Evolutionary conservation across 1,139 yeast species (phyloP).

Genomic region (Candida glucosophila): DNA sequence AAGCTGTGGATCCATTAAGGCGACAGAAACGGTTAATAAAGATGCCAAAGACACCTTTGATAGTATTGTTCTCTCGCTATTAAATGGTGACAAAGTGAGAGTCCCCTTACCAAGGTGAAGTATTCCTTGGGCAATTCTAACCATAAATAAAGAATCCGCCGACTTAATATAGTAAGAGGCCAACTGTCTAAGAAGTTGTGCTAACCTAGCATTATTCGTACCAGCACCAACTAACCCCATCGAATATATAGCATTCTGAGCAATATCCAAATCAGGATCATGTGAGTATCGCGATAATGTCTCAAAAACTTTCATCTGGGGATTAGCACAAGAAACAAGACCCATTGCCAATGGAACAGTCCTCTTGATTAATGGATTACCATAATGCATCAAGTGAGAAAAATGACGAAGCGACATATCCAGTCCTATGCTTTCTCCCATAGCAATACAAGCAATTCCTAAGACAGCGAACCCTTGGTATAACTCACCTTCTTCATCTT

Average conservation of each 20-base stretch:
- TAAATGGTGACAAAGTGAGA: conserved; percentile 79
- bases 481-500: conserved; percentile 50
- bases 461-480: conserved; percentile 87
- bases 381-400: conserved; percentile 96
- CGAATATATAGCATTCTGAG: conserved; percentile 88
- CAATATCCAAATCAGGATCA: conserved; percentile 90
- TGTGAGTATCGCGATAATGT: conserved; percentile 94
- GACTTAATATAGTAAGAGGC: conserved; percentile 91
- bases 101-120: conserved; percentile 96
- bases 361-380: conserved; percentile 83
- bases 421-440: conserved; percentile 98
- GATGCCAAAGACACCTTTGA: conserved; percentile 90
- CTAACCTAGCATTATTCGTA: conserved; percentile 95
- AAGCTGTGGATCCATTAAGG: conserved; percentile 75
- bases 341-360: conserved; percentile 99
- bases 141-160: conserved; percentile 85
- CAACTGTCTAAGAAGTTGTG: conserved; percentile 88
- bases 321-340: conserved; percentile 83
- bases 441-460: conserved; percentile 89
- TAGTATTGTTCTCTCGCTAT: conserved; percentile 78
- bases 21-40: conserved; percentile 73
- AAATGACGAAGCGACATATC: conserved; percentile 97
- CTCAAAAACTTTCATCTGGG: conserved; percentile 96
- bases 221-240: conserved; percentile 99
- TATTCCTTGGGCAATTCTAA: conserved; percentile 91